Base-by-base conservation (phyloP, 2,329 filamentous ascomycete species). In the Penicillium thymicola region DNA sequence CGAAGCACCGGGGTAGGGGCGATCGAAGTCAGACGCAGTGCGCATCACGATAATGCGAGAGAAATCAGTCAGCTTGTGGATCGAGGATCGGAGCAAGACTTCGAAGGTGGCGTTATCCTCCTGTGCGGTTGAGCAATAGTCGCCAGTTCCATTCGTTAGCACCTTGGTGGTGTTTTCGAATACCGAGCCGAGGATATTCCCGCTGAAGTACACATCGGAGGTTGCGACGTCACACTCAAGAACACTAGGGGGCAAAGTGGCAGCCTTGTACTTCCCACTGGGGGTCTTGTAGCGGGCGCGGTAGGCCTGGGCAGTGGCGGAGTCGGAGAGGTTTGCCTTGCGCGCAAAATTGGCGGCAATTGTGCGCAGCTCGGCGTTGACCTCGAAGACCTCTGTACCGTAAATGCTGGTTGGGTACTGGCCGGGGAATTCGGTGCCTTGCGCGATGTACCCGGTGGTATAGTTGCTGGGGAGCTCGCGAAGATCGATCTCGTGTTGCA, bases 401-500 rank as follows among this genome's bases (percentile, higher is more conserved):
- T 89, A 89, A 30, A 84, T 78, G 55, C 73, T 79, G 43, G 67
- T 71, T 0, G 87, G 86, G 59, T 86, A 87, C 44, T 85, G 70
- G 43, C 79, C 71, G 0, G 87, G 85, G 6, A 68, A 63, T 25
- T 77, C 70, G 23, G 80, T 77, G 16, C 86, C 88, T 65, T 84
- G 85, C 1, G 86, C 82, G 30, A 91, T 78, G 69, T 91, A 91
- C 5, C 88, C 87, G 0, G 86, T 88, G 0, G 80, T 76, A 73
- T 81, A 90, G 70, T 85, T 86, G 2, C 68, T 67, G 0, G 87
- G 86, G 34, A 89, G 82, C 59, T 90, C 87, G 34, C 88, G 82
- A 1, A 82, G 76, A 64, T 91, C 88, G 59, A 92, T 83, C 71
- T 92, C 89, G 62, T 90, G 89, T 70, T 92, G 88, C 51, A 91